phyloP scores from a whole-genome alignment of 768 basidiomycete genomes.

The Termitomyces sp. region DNA sequence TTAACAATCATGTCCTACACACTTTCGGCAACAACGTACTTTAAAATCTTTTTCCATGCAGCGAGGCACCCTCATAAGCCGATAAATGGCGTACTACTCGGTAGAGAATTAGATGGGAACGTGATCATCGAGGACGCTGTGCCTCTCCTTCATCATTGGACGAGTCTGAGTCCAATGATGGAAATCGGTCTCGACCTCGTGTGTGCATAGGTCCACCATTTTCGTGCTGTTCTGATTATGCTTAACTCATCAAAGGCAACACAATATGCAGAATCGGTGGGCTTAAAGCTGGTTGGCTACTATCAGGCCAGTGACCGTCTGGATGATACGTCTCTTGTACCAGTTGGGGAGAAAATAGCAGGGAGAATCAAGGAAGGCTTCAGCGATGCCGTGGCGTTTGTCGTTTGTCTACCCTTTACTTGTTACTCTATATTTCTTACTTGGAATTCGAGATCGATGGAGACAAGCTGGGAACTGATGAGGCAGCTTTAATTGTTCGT shows the following conservation, averaged over 20 bases:
- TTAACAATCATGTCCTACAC: slow-evolving; percentile 32
- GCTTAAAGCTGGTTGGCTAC: slow-evolving; percentile 59
- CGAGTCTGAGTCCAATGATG: slow-evolving; percentile 79
- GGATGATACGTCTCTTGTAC: slow-evolving; percentile 54
- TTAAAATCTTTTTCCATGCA: slow-evolving; percentile 73
- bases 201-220: slow-evolving; percentile 17
- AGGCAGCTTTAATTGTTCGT: slow-evolving; percentile 56
- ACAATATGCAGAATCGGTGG: slow-evolving; percentile 49
- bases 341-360: slow-evolving; percentile 61
- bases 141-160: slow-evolving; percentile 83
- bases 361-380: slow-evolving; percentile 50
- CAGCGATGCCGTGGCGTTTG: slow-evolving; percentile 58
- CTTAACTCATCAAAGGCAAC: slow-evolving; percentile 37
- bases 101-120: slow-evolving; percentile 30
- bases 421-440: neutral
- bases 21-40: slow-evolving; percentile 56
- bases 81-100: slow-evolving; percentile 78
- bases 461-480: slow-evolving; percentile 43
- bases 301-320: slow-evolving; percentile 69
- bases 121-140: slow-evolving; percentile 60
- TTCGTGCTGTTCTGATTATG: neutral
- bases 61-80: slow-evolving; percentile 71
- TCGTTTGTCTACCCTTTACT: slow-evolving; percentile 39
- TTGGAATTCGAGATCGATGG: slow-evolving; percentile 50
- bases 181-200: slow-evolving; percentile 79